Evolutionary conservation across 345 rosid genomes (phyloP), one percentile per base, ranked within the genome.

Genomic region (Eutrema japonicum): DNA sequence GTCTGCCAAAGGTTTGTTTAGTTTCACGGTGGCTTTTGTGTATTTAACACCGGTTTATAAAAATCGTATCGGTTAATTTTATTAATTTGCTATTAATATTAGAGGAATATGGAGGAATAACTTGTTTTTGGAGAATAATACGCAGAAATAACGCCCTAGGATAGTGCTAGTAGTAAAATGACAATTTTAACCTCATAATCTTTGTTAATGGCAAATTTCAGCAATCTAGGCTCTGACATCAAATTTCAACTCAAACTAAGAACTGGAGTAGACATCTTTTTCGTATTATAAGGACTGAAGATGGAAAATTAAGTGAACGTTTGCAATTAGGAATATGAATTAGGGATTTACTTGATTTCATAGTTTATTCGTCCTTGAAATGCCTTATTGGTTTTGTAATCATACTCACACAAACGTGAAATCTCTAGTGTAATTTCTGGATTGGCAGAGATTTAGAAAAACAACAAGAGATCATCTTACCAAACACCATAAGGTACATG

Each of bases 401-500:
- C 16, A 56, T 56, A 13, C 8, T 37, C 65, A 41, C 46, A 43
- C 64, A 22, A 62, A 51, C 62, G 32, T 61, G 6, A 61, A 43
- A 14, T 14, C 40, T 47, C n/a, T 37, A 18, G 4, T 27, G 8
- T 37, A 4, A 14, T 33, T 35, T 71, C 10, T 73, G 9, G 26
- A 61, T 36, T 13, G 43, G 36, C 84, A 93, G 98, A 77, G 84
- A 81, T 59, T 85, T 87, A 30, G 90, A 77, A 61, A 77, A 84
- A 78, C 83, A 82, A 56, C 83, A 89, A 75, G 96, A 87, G 81
- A 82, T 87, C 12, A 83, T 84, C 42, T 76, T 90, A 83, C 91
- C 94, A 16, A 89, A 91, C 63, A 97, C 92, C 57, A 82, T 91
- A 78, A 89, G 96, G 98, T 93, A 77, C 37, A 46, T 42, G 53